Evolutionary conservation across 257 asterid genomes (phyloP).

Genomic region (Asclepias syriaca): DNA sequence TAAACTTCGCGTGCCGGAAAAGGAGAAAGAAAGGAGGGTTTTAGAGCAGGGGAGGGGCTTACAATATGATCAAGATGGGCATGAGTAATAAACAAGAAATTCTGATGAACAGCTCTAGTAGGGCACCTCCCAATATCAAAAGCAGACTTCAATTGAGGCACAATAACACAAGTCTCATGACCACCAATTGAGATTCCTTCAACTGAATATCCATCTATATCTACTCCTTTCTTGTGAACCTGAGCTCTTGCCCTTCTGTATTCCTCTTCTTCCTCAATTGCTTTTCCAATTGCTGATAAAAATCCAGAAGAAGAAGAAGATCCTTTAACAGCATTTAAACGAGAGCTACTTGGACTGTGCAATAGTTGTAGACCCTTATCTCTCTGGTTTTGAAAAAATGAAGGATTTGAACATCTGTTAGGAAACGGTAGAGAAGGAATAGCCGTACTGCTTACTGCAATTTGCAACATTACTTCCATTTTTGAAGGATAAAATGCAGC

Average conservation of each 20-base stretch:
- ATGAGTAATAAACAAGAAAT: constrained; percentile 88
- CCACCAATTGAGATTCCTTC: constrained; percentile 94
- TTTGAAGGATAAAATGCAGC: background rate
- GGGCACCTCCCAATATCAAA: constrained; percentile 98
- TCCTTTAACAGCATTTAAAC: constrained; percentile 24
- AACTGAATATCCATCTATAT: constrained; percentile 61
- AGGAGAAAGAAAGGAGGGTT: too few relatives aligned
- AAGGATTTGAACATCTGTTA: background rate
- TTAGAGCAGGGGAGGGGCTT: constrained; percentile 13
- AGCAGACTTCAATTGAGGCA: constrained; percentile 86
- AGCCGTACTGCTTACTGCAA: background rate
- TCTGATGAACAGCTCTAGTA: constrained; percentile 77
- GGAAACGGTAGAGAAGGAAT: background rate
- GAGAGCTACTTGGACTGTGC: background rate
- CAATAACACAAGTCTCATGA: constrained; percentile 86
- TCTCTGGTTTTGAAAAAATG: background rate
- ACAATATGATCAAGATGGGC: constrained; percentile 99
- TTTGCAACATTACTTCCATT: background rate
- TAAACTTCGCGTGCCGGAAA: too few relatives aligned
- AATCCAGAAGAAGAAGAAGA: constrained; percentile 43
- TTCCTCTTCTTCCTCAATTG: constrained; percentile 83
- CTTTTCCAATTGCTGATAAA: constrained; percentile 73
- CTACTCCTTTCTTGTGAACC: constrained; percentile 60
- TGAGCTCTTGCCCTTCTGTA: constrained; percentile 91
- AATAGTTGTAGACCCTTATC: background rate